These are phyloP conservation scores for Chalaropsis ovoidea DNA, from an alignment of 2,329 filamentous ascomycete species.

Conservation along the genomic window DNA sequence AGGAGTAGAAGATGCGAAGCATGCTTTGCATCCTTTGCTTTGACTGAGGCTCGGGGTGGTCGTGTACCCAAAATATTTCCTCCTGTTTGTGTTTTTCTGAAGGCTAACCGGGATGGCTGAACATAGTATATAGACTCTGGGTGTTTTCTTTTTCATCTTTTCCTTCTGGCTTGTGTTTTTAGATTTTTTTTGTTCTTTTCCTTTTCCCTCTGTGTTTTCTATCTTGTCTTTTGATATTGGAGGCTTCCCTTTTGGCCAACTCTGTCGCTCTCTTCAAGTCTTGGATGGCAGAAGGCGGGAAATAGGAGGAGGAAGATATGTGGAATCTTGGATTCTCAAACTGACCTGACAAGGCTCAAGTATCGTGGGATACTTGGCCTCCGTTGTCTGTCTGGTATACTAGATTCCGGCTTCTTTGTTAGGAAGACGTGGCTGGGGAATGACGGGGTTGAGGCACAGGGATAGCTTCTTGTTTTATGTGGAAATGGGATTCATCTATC, in stretches of 20 bases:
- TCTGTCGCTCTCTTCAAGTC: background rate
- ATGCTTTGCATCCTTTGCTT: background rate
- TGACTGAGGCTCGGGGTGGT: background rate
- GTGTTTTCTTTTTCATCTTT: slow-evolving; percentile 16
- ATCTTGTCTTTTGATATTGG: background rate
- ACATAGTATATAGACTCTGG: slow-evolving; percentile 12
- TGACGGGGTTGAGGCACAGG: background rate
- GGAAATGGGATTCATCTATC: slow-evolving; percentile 21
- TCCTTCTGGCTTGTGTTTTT: slow-evolving; percentile 6
- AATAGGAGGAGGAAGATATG: slow-evolving; percentile 16
- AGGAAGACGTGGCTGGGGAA: background rate
- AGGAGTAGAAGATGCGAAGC: slow-evolving; percentile 33
- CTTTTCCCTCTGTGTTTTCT: background rate
- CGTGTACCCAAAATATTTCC: slow-evolving; percentile 9
- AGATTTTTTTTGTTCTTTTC: slow-evolving; percentile 4
- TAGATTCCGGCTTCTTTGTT: background rate
- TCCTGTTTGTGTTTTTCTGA: slow-evolving; percentile 16
- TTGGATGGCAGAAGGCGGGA: background rate
- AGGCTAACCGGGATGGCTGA: background rate
- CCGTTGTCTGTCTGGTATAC: background rate
- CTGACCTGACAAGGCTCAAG: background rate
- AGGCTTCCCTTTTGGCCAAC: background rate
- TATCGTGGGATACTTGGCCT: slow-evolving; percentile 25
- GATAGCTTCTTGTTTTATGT: slow-evolving; percentile 11
- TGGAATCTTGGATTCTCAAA: slow-evolving; percentile 22